phyloP scores from a whole-genome alignment of 2,329 filamentous ascomycete genomes.

The Esteya vermicola region DNA sequence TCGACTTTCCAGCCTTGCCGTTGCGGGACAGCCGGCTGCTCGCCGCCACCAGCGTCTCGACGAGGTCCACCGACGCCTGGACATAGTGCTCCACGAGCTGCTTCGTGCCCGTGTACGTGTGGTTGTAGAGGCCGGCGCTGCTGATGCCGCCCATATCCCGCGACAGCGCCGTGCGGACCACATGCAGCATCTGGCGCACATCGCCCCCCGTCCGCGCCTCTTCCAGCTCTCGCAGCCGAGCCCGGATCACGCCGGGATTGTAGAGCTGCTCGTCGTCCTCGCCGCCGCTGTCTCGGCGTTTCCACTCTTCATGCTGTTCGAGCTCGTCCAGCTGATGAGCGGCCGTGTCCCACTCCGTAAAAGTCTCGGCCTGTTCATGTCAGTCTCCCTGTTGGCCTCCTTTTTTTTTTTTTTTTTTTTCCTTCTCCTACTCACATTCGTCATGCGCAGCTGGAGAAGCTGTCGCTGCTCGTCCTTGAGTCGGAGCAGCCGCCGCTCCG shows the following conservation, averaged over 20 bases:
- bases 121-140: constrained; percentile 65
- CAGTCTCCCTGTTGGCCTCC: too few species aligned
- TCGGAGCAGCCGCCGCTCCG: constrained; percentile 3
- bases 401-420: too few species aligned
- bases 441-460: constrained; percentile 8
- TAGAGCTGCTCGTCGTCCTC: constrained; percentile 54
- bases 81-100: constrained; percentile 77
- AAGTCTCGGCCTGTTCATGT: constrained; percentile 56
- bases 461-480: constrained; percentile 6
- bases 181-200: constrained; percentile 61
- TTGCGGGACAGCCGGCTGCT: too few species aligned
- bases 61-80: constrained; percentile 59
- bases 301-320: constrained; percentile 74
- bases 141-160: constrained; percentile 79
- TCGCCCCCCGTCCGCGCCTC: constrained; percentile 59
- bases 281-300: constrained; percentile 32
- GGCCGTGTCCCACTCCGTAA: constrained; percentile 59
- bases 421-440: constrained; percentile 8
- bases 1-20: too few species aligned
- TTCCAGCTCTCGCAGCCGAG: constrained; percentile 59
- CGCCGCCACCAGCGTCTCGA: constrained; percentile 56
- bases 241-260: constrained; percentile 45
- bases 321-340: constrained; percentile 65
- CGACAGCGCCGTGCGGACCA: constrained; percentile 66
- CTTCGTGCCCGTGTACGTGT: constrained; percentile 79